Conservation (phyloP, 495 filamentous ascomycete species). For the Penicillium manginii region DNA sequence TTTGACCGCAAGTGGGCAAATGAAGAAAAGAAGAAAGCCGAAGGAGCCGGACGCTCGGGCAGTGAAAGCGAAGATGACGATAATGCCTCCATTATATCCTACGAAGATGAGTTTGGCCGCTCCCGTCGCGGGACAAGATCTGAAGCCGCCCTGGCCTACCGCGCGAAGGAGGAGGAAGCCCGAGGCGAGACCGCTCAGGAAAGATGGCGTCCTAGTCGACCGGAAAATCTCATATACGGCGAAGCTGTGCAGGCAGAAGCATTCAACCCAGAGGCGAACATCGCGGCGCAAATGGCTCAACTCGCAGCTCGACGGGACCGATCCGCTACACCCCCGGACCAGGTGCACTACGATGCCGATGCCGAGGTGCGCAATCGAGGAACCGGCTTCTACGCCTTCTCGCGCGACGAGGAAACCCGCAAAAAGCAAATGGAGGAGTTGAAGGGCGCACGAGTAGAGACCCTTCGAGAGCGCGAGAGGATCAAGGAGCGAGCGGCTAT, state of each 20-base stretch:
- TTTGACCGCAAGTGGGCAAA: slow-evolving; percentile 96
- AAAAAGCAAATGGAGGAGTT: slow-evolving; percentile 76
- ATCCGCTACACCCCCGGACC: slow-evolving; percentile 73
- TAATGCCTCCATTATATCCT: slow-evolving; percentile 71
- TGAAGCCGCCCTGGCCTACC: slow-evolving; percentile 61
- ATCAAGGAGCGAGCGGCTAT: slow-evolving; percentile 12
- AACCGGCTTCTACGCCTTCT: slow-evolving; percentile 88
- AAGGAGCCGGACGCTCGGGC: slow-evolving; percentile 36
- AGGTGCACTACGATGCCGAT: slow-evolving; percentile 81
- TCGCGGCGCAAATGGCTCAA: slow-evolving; percentile 66
- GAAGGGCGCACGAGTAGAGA: slow-evolving; percentile 65
- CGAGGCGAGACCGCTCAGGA: slow-evolving; percentile 45
- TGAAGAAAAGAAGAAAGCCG: slow-evolving; percentile 44
- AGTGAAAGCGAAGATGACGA: slow-evolving; percentile 41
- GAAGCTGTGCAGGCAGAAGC: slow-evolving; percentile 79
- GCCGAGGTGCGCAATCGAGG: slow-evolving; percentile 85
- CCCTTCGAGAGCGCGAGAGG: slow-evolving; percentile 59
- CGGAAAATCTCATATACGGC: slow-evolving; percentile 77
- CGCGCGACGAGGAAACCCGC: slow-evolving; percentile 65
- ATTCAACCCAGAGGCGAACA: slow-evolving; percentile 69
- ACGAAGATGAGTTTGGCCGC: slow-evolving; percentile 89
- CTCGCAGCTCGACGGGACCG: slow-evolving; percentile 76
- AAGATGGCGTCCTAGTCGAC: slow-evolving; percentile 62
- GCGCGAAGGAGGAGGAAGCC: slow-evolving; percentile 47
- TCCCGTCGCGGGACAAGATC: slow-evolving; percentile 66